Conservation (phyloP, 2,329 filamentous ascomycete genomes). For the Fusarium coicis region DNA sequence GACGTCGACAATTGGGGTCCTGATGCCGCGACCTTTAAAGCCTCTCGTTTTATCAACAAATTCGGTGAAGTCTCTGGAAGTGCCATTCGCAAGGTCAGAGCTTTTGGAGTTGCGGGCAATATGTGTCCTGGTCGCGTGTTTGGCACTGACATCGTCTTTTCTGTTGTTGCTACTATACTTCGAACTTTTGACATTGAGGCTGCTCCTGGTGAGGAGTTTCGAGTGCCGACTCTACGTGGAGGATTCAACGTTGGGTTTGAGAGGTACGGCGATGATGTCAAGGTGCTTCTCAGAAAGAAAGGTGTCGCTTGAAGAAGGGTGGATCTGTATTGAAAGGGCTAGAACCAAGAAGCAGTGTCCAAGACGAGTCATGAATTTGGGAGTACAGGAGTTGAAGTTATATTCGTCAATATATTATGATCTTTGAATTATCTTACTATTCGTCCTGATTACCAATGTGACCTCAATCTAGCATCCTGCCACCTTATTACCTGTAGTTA, state of each 20-base stretch:
- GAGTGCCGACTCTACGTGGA: slow-evolving; percentile 36
- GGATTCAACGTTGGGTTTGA: slow-evolving; percentile 49
- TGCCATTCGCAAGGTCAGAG: slow-evolving; percentile 43
- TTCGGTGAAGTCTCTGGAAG: slow-evolving; percentile 36
- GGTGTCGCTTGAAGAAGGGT: neutral
- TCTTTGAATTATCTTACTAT: fast-evolving
- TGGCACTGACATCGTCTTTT: slow-evolving; percentile 46
- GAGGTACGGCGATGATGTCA: slow-evolving; percentile 44
- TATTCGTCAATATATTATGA: neutral
- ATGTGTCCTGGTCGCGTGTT: slow-evolving; percentile 47
- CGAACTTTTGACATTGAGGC: slow-evolving; percentile 43
- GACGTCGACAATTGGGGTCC: slow-evolving; percentile 44
- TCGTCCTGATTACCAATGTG: fast-evolving
- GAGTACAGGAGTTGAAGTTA: neutral
- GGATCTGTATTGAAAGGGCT: no score
- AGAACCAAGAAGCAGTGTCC: no score
- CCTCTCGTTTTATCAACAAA: slow-evolving; percentile 44
- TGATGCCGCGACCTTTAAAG: slow-evolving; percentile 42
- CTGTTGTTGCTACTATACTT: slow-evolving; percentile 42
- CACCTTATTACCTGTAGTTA: no score
- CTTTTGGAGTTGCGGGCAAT: slow-evolving; percentile 48
- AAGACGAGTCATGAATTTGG: neutral
- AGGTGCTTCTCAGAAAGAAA: slow-evolving; percentile 38
- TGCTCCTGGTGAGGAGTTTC: slow-evolving; percentile 28
- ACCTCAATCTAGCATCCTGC: no score